Evolutionary conservation across 768 basidiomycete species (phyloP), one percentile per base, ranked within the genome.

Genomic region (Mycena indigotica): DNA sequence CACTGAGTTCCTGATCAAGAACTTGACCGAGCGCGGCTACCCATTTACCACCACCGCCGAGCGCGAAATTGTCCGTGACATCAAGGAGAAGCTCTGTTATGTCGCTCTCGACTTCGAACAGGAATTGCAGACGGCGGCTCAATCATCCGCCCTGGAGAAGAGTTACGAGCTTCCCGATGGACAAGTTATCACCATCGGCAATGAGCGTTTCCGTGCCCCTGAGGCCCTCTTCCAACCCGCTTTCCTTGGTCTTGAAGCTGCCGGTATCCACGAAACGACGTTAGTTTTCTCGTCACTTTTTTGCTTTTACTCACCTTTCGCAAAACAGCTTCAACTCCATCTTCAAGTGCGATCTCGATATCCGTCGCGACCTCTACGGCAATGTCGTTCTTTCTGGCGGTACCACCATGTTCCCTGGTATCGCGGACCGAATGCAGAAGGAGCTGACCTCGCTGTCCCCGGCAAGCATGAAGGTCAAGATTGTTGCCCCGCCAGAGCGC

Each of bases 61-160:
- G 77, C 84, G 87, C 68, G 93, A 95, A 85, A 93, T 97, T 57
- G 95, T 96, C 66, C 84, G 95, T 58, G 95, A 96, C 73, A 95
- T 97, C 82, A 97, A 97, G 82, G 93, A 94, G 84, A 94, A 93
- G 82, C 85, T 95, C 26, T 95, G 93, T 74, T 95, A 95, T 71
- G 94, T 96, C 63, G 93, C 93, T 35, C 84, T 95, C 60, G 93
- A 95, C 75, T 95, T 95, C 65, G 93, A 95, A 70, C 90, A 95
- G 74, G 94, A 96, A 76, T 79, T 95, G 65, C 88, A 92, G 76
- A 92, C 90, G 21, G 93, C 93, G 38, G 90, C 92, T 57, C 89
- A 92, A 69, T 91, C 89, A 23, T 93, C 91, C 46, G 85, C 90
- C 40, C 80, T 95, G 50, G 94, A 95, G 80, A 96, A 95, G 84